Conservation (phyloP, 768 basidiomycete genomes). For the Auricularia auricula-judae region DNA sequence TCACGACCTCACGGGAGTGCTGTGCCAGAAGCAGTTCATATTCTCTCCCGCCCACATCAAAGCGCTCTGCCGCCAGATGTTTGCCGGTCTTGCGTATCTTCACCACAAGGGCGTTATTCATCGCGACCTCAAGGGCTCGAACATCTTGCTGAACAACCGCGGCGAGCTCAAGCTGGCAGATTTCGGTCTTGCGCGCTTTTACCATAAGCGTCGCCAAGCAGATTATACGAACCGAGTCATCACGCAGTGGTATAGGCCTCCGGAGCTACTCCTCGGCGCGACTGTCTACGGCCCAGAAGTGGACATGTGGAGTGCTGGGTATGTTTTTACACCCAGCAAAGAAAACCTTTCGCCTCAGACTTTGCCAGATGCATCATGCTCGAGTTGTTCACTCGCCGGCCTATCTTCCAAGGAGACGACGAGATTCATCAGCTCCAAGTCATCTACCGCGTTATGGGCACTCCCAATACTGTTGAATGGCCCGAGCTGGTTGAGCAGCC, state of each 20-base stretch:
- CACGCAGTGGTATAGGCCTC: constrained; percentile 96
- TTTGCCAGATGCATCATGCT: constrained; percentile 87
- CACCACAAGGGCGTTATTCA: constrained; percentile 96
- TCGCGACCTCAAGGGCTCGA: constrained; percentile 97
- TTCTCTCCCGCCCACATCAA: constrained; percentile 88
- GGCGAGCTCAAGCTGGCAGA: constrained; percentile 95
- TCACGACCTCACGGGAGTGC: constrained; percentile 89
- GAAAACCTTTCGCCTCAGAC: not conserved
- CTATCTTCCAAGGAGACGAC: constrained; percentile 95
- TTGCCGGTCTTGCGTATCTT: constrained; percentile 86
- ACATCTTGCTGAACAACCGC: constrained; percentile 83
- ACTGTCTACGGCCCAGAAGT: constrained; percentile 96
- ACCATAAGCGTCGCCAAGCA: constrained; percentile 76
- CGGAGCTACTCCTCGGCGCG: constrained; percentile 88
- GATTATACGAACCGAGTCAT: constrained; percentile 99
- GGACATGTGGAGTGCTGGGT: constrained; percentile 99
- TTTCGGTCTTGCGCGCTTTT: constrained; percentile 94
- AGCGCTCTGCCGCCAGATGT: constrained; percentile 92
- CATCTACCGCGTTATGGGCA: constrained; percentile 84
- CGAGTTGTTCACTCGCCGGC: constrained; percentile 89
- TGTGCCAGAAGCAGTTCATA: constrained; percentile 79
- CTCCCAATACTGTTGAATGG: constrained; percentile 78
- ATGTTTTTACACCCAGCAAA: constrained; percentile 15
- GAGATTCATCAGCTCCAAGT: constrained; percentile 96
- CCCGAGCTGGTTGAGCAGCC: constrained; percentile 71